Percentiles rank a stretch among this genome's conserved stretches.
Evolutionary conservation across 2,329 filamentous ascomycete species (phyloP).

Genomic region (Curvularia verruculosa): DNA sequence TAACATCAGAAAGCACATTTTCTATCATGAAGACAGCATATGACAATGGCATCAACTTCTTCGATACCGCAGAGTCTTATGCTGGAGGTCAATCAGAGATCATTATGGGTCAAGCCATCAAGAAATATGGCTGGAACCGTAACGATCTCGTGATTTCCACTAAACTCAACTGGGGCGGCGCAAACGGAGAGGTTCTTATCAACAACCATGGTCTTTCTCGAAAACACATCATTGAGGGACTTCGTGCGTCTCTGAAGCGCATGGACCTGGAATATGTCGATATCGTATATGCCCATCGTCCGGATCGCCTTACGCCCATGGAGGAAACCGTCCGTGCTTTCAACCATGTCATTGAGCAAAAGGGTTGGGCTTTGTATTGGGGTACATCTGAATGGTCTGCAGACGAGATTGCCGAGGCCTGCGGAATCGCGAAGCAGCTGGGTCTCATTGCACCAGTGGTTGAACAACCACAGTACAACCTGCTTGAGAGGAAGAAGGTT

Average conservation of each 20-base stretch:
- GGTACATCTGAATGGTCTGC: slow-evolving; percentile 66
- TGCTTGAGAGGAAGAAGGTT: slow-evolving; percentile 63
- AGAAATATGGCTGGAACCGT: slow-evolving; percentile 62
- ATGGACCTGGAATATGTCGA: slow-evolving; percentile 68
- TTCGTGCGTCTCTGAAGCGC: slow-evolving; percentile 65
- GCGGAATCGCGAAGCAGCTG: slow-evolving; percentile 65
- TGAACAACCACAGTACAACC: slow-evolving; percentile 64
- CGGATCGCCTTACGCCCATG: slow-evolving; percentile 71
- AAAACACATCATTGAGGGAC: slow-evolving; percentile 74
- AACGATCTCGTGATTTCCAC: slow-evolving; percentile 54
- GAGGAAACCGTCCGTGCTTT: slow-evolving; percentile 74
- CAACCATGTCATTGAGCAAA: slow-evolving; percentile 70
- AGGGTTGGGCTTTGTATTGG: slow-evolving; percentile 71
- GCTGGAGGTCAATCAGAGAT: slow-evolving; percentile 60
- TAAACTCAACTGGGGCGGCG: slow-evolving; percentile 53
- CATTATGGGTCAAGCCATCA: slow-evolving; percentile 63
- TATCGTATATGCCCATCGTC: slow-evolving; percentile 71
- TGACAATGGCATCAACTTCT: slow-evolving; percentile 57
- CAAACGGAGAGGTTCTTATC: slow-evolving; percentile 58
- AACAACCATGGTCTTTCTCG: slow-evolving; percentile 72
- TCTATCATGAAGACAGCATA: slow-evolving; percentile 61
- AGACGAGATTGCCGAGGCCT: slow-evolving; percentile 64
- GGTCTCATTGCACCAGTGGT: slow-evolving; percentile 62
- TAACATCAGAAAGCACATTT: slow-evolving; percentile 58
- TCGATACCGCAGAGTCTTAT: slow-evolving; percentile 48